Conservation (phyloP, 2,329 filamentous ascomycete genomes). For the Colletotrichum sp. region DNA sequence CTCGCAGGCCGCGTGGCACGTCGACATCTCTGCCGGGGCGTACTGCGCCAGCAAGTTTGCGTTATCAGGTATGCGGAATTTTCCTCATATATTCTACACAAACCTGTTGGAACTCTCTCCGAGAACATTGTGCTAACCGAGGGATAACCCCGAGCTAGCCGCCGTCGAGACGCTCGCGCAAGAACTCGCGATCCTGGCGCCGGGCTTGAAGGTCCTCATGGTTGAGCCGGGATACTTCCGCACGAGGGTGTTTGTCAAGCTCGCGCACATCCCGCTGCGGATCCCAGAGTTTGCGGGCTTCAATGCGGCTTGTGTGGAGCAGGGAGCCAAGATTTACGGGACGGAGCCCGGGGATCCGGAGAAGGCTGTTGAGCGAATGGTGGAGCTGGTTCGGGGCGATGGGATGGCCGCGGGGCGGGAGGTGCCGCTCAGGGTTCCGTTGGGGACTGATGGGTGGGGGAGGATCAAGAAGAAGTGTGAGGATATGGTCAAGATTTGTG, state of each 20-base stretch:
- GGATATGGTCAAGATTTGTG: slow-evolving; percentile 49
- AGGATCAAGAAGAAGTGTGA: slow-evolving; percentile 56
- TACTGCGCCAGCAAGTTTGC: slow-evolving; percentile 38
- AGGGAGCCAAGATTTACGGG: neutral
- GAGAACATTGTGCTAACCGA: neutral
- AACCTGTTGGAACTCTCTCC: neutral
- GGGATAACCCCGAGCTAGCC: slow-evolving; percentile 13
- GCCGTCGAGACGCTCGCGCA: slow-evolving; percentile 36
- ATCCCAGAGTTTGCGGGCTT: neutral
- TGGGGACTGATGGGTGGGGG: slow-evolving; percentile 58
- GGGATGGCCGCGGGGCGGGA: slow-evolving; percentile 31
- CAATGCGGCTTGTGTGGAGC: neutral
- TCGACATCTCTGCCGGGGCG: slow-evolving; percentile 31
- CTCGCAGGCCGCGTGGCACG: slow-evolving; percentile 38
- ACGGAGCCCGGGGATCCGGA: slow-evolving; percentile 51
- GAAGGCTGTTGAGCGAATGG: slow-evolving; percentile 56
- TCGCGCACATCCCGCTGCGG: neutral
- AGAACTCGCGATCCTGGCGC: slow-evolving; percentile 26
- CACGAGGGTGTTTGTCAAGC: slow-evolving; percentile 29
- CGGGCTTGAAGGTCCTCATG: slow-evolving; percentile 38
- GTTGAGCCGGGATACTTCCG: slow-evolving; percentile 53
- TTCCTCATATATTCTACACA: neutral
- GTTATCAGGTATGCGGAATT: slow-evolving; percentile 27
- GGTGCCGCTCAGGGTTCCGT: slow-evolving; percentile 52
- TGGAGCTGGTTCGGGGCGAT: slow-evolving; percentile 58